Evolutionary conservation across 805 yeast species (phyloP), one percentile per base, ranked within the genome.

Genomic region (Wickerhamomyces subpelliculosus): DNA sequence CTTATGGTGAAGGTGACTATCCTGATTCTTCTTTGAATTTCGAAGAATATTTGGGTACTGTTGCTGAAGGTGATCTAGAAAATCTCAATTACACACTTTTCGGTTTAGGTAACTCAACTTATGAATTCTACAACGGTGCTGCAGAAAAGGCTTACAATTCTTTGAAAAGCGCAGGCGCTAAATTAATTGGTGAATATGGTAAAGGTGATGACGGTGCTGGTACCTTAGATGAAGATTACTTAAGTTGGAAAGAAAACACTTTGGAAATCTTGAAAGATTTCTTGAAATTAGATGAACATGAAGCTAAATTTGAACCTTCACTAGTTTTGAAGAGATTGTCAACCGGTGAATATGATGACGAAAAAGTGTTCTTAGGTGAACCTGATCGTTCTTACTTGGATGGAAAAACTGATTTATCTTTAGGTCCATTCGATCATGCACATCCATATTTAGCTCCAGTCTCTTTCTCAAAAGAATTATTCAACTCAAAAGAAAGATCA

Each of bases 1-100:
- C 96, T 10, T 93, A 93, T 53, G 98, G 98, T 51, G 98, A 90
- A 65, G 98, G 98, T 57, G 98, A 90, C 60, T 95, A 95, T 50
- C 90, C 98, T 12, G 98, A 90, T 60, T 85, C 86, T 51, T 93
- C 97, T n/a, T 73, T 75, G 30, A 78, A 77, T 27, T 86, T 93
- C 58, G 79, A 77, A 55, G 83, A 80, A 41, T 78, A 66, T 55
- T 72, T 89, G 52, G 74, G 78, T 25, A 50, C 60, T 21, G 61
- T 68, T 38, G 75, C 72, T 36, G 80, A 75, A 21, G 74, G 73
- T 19, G 72, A 65, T 30, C 67, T 89, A 50, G 55, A 70, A 8
- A 74, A 72, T 43, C 54, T 88, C 44, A 77, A 73, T 48, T 88
- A 65, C 62, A 74, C 88, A 42, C 71, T 87, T 37, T 93, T 90